phyloP scores from a whole-genome alignment of 2,329 filamentous ascomycete genomes.

The Aphanoascus verrucosus region DNA sequence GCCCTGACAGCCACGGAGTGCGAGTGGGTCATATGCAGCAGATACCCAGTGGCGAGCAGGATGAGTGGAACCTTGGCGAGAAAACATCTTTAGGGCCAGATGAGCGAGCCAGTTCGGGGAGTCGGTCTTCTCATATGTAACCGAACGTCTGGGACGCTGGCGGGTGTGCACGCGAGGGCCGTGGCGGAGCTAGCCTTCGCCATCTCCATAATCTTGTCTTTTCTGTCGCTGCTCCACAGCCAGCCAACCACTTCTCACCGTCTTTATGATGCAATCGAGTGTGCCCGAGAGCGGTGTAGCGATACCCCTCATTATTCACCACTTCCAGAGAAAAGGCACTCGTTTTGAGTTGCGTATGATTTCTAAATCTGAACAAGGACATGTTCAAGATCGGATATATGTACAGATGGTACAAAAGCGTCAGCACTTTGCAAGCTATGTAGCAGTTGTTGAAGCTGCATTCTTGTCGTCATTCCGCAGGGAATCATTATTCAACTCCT shows the following conservation, averaged over 20 bases:
- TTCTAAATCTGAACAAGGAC: neutral
- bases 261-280: slow-evolving; percentile 8
- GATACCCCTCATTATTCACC: neutral
- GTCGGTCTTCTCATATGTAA: slow-evolving; percentile 5
- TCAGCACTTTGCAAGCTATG: too few species aligned
- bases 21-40: slow-evolving; percentile 1
- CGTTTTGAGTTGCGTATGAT: neutral
- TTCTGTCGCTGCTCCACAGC: neutral
- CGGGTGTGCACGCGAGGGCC: slow-evolving; percentile 9
- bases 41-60: slow-evolving; percentile 1
- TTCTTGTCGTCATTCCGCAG: neutral
- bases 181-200: slow-evolving; percentile 3
- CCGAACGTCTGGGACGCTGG: slow-evolving; percentile 7
- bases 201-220: neutral
- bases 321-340: neutral
- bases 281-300: neutral
- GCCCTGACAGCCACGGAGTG: neutral
- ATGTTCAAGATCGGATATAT: neutral
- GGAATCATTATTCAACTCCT: neutral
- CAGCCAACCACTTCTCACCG: neutral
- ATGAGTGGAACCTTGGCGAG: slow-evolving; percentile 7
- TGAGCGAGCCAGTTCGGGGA: neutral
- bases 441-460: too few species aligned
- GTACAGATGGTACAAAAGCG: neutral
- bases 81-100: neutral